phyloP scores from a whole-genome alignment of 2,329 filamentous ascomycete genomes.

The Akanthomyces lecanii region DNA sequence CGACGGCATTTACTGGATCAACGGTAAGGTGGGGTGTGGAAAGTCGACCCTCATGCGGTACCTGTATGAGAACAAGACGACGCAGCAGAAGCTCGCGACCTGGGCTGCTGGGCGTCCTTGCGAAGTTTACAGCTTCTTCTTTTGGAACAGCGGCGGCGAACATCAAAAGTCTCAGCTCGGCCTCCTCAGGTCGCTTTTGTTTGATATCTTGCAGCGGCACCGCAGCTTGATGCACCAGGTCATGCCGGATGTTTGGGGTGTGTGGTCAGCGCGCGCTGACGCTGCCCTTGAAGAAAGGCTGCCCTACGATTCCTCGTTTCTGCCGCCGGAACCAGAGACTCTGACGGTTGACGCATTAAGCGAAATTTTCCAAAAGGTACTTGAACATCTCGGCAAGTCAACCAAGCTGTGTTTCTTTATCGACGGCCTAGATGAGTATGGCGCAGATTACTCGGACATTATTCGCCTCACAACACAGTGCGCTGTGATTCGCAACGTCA shows the following conservation, averaged over 20 bases:
- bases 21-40: slow-evolving; percentile 36
- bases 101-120: slow-evolving; percentile 26
- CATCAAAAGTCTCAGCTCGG: slow-evolving; percentile 31
- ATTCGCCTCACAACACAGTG: background rate
- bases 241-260: slow-evolving; percentile 14
- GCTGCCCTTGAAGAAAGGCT: background rate
- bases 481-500: slow-evolving; percentile 18
- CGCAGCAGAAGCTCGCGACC: slow-evolving; percentile 17
- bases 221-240: slow-evolving; percentile 19
- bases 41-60: slow-evolving; percentile 39
- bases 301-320: background rate
- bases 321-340: background rate
- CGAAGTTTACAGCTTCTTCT: slow-evolving; percentile 30
- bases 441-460: slow-evolving; percentile 12
- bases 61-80: slow-evolving; percentile 22
- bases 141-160: slow-evolving; percentile 28
- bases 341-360: background rate
- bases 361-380: background rate
- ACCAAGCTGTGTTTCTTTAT: slow-evolving; percentile 19
- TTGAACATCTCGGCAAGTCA: background rate
- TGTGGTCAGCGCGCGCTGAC: background rate
- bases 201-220: slow-evolving; percentile 24
- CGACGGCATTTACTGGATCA: slow-evolving; percentile 28
- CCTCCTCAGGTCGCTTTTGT: slow-evolving; percentile 30
- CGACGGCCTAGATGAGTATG: slow-evolving; percentile 22